These are phyloP conservation scores for Paspalum vaginatum DNA, from an alignment of 176 grass and related monocot species.

Conservation along the genomic window DNA sequence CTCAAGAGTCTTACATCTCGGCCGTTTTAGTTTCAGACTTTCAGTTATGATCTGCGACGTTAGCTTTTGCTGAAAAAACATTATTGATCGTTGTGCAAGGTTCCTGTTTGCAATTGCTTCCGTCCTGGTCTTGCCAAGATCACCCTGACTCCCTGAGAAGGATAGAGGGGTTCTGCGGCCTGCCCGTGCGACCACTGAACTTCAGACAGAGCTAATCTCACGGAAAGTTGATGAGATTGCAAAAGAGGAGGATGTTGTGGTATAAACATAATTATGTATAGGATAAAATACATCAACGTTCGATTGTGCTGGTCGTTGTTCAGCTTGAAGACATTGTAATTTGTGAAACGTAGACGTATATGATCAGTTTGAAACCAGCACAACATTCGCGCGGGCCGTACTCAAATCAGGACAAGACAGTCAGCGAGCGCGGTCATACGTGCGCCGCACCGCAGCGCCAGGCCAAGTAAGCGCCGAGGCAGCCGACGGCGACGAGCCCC, in stretches of 20 bases:
- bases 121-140: neutral
- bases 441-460: neutral
- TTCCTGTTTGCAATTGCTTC: neutral
- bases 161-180: no score
- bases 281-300: no score
- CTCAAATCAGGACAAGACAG: neutral
- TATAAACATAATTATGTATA: no score
- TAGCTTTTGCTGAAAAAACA: neutral
- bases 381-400: no score
- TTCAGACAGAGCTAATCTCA: no score
- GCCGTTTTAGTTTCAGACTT: neutral
- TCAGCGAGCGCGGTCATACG: neutral
- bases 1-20: neutral
- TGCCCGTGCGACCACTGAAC: no score
- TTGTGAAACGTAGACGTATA: no score
- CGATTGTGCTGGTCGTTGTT: no score
- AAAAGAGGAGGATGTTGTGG: no score
- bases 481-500: constrained; percentile 6
- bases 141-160: no score
- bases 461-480: neutral
- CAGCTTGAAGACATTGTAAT: neutral
- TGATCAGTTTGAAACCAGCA: no score
- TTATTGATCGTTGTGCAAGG: neutral
- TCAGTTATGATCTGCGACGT: neutral
- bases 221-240: no score